A percentile compares a stretch with the other conserved stretches of the same genome.
Conservation (phyloP, 2,329 filamentous ascomycete species). For the Eutypa lata region DNA sequence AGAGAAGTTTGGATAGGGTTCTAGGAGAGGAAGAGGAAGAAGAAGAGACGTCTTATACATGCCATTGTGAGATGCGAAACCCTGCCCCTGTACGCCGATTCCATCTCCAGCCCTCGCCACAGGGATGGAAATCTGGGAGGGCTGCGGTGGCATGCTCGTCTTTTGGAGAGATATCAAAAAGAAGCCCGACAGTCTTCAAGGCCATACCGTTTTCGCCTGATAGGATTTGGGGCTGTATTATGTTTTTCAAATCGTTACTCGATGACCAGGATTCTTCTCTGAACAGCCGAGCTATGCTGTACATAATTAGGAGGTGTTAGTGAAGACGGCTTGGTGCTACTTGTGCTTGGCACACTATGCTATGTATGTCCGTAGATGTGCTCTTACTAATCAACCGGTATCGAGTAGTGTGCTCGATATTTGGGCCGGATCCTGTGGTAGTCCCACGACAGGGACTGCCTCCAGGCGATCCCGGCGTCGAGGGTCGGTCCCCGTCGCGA, state of each 20-base stretch:
- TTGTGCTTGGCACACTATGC: not conserved
- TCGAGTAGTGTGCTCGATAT: constrained; percentile 30
- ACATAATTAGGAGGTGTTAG: not conserved
- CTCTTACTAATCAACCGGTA: constrained; percentile 30
- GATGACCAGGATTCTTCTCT: constrained; percentile 17
- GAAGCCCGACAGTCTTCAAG: constrained; percentile 12
- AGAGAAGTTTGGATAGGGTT: too few relatives aligned
- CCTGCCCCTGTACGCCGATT: constrained; percentile 21
- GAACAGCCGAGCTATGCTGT: constrained; percentile 25
- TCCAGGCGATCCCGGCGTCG: constrained; percentile 28
- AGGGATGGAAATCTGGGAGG: constrained; percentile 24
- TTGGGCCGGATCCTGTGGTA: constrained; percentile 27
- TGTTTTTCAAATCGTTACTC: not conserved
- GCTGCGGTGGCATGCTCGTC: constrained; percentile 22
- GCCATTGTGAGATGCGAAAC: constrained; percentile 29
- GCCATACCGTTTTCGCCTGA: constrained; percentile 8
- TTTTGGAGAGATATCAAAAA: constrained; percentile 2
- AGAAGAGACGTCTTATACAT: too few relatives aligned
- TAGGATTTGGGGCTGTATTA: constrained; percentile 17
- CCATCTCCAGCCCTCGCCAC: constrained; percentile 22
- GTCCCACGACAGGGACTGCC: constrained; percentile 29
- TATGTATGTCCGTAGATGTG: constrained; percentile 5
- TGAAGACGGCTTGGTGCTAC: too few relatives aligned
- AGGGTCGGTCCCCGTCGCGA: constrained; percentile 17
- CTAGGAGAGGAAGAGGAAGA: too few relatives aligned